These are phyloP conservation scores for Solanum aculeatissimum DNA, from an alignment of 305 asterid genomes.

Conservation along the genomic window DNA sequence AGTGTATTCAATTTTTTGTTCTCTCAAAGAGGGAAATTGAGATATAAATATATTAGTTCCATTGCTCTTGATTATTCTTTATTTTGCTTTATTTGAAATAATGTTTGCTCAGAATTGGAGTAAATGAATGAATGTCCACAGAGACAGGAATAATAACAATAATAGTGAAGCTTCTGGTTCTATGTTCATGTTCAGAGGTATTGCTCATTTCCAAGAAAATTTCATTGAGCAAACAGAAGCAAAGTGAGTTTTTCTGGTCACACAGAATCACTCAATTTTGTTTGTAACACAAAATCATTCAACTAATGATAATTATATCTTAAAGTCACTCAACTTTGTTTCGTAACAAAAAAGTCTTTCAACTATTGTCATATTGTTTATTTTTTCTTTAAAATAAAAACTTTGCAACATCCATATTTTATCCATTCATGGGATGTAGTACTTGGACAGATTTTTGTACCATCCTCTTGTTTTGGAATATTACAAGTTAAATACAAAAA, in stretches of 20 bases:
- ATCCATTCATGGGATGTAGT: neutral
- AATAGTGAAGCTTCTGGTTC: neutral
- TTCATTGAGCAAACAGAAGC: neutral
- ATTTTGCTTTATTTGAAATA: neutral
- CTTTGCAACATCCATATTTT: neutral
- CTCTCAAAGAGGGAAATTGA: constrained; percentile 1
- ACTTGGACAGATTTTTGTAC: neutral
- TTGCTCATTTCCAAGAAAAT: neutral
- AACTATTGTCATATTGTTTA: neutral
- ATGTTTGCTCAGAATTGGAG: neutral
- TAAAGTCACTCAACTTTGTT: neutral
- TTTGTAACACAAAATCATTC: neutral
- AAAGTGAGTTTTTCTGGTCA: neutral
- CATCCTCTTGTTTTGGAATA: neutral
- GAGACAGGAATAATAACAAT: neutral
- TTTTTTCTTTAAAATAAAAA: neutral
- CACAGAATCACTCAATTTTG: neutral
- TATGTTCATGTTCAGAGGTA: neutral
- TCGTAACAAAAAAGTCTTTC: neutral
- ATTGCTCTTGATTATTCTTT: neutral
- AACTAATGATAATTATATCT: neutral
- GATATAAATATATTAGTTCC: neutral
- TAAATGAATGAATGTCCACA: neutral
- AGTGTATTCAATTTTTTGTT: neutral
- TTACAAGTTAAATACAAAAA: neutral